Evolutionary conservation across 192 early-diverging fungal species (phyloP).

Genomic region (Chytriomyces confervae): DNA sequence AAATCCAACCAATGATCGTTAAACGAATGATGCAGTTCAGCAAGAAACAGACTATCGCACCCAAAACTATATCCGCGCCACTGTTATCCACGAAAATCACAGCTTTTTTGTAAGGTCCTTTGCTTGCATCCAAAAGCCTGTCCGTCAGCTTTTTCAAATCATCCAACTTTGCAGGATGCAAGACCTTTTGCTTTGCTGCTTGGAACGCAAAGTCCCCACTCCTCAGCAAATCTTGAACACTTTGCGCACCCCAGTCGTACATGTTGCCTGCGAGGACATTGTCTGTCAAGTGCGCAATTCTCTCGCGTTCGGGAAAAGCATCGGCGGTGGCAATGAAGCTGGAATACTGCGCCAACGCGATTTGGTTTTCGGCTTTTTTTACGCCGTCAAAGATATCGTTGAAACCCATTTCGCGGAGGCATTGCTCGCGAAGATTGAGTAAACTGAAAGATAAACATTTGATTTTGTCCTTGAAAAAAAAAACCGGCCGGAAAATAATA

Average conservation of each 20-base stretch:
- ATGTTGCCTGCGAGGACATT: slow-evolving; percentile 83
- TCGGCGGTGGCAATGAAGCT: slow-evolving; percentile 58
- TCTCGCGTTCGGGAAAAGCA: slow-evolving; percentile 38
- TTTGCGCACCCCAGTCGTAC: slow-evolving; percentile 81
- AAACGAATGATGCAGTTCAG: neutral
- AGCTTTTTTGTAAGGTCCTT: slow-evolving; percentile 56
- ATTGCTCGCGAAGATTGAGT: slow-evolving; percentile 80
- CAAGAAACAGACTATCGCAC: neutral
- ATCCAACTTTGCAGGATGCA: slow-evolving; percentile 55
- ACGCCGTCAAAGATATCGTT: slow-evolving; percentile 75
- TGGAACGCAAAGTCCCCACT: slow-evolving; percentile 66
- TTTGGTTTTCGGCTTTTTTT: slow-evolving; percentile 70
- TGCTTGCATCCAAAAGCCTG: slow-evolving; percentile 35
- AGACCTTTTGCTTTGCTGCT: slow-evolving; percentile 53
- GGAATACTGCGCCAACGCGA: slow-evolving; percentile 62
- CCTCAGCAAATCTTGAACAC: slow-evolving; percentile 63
- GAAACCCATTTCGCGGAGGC: slow-evolving; percentile 81
- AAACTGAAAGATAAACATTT: slow-evolving; percentile 38
- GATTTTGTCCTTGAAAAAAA: neutral
- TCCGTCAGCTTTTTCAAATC: slow-evolving; percentile 50
- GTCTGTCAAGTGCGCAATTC: slow-evolving; percentile 57
- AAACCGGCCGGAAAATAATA: neutral
- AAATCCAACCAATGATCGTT: neutral
- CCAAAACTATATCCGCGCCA: slow-evolving; percentile 80
- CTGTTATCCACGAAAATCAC: slow-evolving; percentile 86